Evolutionary conservation across 495 filamentous ascomycete genomes (phyloP).

Genomic region (Penicillium robsamsonii): DNA sequence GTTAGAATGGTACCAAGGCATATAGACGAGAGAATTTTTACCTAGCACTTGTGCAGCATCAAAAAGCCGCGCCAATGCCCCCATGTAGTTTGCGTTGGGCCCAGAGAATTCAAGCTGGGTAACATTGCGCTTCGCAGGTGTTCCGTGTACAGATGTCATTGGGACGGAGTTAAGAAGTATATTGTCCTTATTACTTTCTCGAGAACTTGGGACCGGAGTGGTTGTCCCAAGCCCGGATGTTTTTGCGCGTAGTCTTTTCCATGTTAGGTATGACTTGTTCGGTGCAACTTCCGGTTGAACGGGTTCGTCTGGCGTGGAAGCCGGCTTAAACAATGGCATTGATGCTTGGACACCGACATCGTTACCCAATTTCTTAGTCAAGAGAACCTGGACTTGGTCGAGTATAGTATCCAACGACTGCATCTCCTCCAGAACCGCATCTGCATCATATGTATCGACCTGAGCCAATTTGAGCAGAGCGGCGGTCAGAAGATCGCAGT

Average conservation of each 20-base stretch:
- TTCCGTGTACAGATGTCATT: slow-evolving; percentile 67
- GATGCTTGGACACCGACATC: slow-evolving; percentile 83
- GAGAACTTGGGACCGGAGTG: slow-evolving; percentile 29
- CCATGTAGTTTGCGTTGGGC: slow-evolving; percentile 87
- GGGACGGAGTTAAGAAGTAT: slow-evolving; percentile 70
- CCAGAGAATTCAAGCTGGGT: slow-evolving; percentile 69
- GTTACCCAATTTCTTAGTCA: slow-evolving; percentile 80
- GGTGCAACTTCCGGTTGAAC: slow-evolving; percentile 37
- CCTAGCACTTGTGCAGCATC: slow-evolving; percentile 92
- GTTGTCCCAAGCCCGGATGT: slow-evolving; percentile 61
- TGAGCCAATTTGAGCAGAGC: slow-evolving; percentile 78
- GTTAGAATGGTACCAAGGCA: slow-evolving; percentile 17
- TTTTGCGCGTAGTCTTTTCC: slow-evolving; percentile 87
- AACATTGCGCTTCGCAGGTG: slow-evolving; percentile 66
- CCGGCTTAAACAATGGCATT: slow-evolving; percentile 65
- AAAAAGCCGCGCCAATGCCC: slow-evolving; percentile 83
- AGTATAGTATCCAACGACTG: slow-evolving; percentile 83
- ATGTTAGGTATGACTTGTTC: slow-evolving; percentile 71
- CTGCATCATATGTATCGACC: slow-evolving; percentile 85
- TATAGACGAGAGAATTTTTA: slow-evolving; percentile 47
- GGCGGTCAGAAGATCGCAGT: slow-evolving; percentile 87
- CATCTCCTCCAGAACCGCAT: slow-evolving; percentile 93
- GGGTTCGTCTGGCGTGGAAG: slow-evolving; percentile 43
- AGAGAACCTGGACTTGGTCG: slow-evolving; percentile 73
- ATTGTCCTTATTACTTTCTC: slow-evolving; percentile 58